These are phyloP conservation scores for Wallacemonas sp. DNA, from an alignment of 208 protist species.

Conservation along the genomic window DNA sequence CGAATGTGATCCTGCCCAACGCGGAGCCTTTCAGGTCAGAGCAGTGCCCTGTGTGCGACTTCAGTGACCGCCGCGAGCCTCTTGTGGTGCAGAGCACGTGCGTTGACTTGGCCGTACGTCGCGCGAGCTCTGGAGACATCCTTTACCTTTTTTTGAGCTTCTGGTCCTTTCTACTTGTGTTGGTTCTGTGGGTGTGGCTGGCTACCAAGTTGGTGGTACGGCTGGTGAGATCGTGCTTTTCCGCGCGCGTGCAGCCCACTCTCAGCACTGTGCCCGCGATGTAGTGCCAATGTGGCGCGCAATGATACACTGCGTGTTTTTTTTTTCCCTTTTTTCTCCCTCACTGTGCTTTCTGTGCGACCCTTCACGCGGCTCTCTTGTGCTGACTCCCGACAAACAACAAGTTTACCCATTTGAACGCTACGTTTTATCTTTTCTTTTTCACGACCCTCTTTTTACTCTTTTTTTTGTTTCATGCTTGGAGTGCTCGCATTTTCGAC, in stretches of 20 bases:
- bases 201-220: background rate
- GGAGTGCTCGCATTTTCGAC: no score
- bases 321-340: conserved; percentile 20
- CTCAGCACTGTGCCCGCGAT: no score
- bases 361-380: no score
- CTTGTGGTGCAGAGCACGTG: background rate
- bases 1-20: background rate
- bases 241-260: no score
- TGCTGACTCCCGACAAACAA: no score
- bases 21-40: background rate
- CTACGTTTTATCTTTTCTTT: conserved; percentile 14
- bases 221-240: no score
- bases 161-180: background rate
- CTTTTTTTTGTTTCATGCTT: conserved; percentile 12
- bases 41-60: background rate
- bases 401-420: background rate
- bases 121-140: background rate
- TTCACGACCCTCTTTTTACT: conserved; percentile 6
- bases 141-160: background rate
- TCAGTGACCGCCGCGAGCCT: background rate
- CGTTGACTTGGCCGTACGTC: background rate
- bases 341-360: background rate
- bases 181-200: conserved; percentile 11
- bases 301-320: no score
- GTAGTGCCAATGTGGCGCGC: no score